phyloP scores from a whole-genome alignment of 371 early-diverging fungal species.

The Rhizopus delemar region DNA sequence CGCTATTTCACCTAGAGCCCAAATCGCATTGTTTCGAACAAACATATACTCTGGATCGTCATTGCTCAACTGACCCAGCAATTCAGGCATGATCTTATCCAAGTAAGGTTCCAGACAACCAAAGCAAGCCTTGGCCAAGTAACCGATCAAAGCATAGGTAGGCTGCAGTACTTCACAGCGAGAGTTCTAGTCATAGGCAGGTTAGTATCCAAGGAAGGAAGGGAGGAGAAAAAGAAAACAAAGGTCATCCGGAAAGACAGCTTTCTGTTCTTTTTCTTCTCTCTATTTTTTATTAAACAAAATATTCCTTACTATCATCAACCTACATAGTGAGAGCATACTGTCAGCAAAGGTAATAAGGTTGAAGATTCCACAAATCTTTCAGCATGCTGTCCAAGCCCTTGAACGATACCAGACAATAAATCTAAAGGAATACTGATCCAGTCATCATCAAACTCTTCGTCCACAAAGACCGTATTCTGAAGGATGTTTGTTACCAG shows the following conservation, averaged over 20 bases:
- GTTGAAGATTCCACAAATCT: constrained; percentile 67
- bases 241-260: too few species aligned
- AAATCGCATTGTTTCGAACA: constrained; percentile 91
- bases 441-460: constrained; percentile 81
- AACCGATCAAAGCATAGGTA: constrained; percentile 92
- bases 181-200: constrained; percentile 54
- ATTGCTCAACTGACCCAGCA: constrained; percentile 74
- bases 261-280: too few species aligned
- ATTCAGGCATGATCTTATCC: constrained; percentile 70
- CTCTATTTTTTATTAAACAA: too few species aligned
- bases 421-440: constrained; percentile 91
- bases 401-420: constrained; percentile 88
- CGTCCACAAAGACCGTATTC: constrained; percentile 31
- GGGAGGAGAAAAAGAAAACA: background rate
- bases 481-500: constrained; percentile 71
- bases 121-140: constrained; percentile 87
- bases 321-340: constrained; percentile 74
- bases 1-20: constrained; percentile 95
- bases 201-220: background rate
- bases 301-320: background rate
- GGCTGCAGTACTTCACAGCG: constrained; percentile 86
- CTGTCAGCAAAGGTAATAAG: constrained; percentile 69
- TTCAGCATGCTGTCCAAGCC: constrained; percentile 70
- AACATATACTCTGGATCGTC: constrained; percentile 56
- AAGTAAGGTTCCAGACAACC: constrained; percentile 69